Conservation (phyloP, 176 grass and related monocot species). For the Raddia guianensis region DNA sequence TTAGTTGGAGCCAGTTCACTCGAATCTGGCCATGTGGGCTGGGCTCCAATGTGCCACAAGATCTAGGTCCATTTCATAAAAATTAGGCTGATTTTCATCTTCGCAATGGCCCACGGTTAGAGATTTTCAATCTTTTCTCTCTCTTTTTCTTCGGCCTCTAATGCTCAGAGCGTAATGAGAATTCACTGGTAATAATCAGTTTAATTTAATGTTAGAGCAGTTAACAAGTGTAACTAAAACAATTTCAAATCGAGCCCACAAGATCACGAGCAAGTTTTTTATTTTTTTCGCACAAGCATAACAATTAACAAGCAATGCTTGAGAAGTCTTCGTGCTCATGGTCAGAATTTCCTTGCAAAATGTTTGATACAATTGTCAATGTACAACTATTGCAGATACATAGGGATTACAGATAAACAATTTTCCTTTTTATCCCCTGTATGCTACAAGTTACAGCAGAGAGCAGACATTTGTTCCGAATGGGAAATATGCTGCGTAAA, state of each 20-base stretch:
- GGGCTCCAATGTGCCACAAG: slow-evolving; percentile 21
- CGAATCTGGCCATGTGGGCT: slow-evolving; percentile 37
- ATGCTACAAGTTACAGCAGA: neutral
- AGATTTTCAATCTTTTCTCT: neutral
- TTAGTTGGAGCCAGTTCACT: slow-evolving; percentile 57
- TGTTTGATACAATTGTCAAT: slow-evolving; percentile 9
- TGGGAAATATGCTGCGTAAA: neutral
- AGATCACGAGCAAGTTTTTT: no score
- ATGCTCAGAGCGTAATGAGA: no score
- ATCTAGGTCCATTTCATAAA: slow-evolving; percentile 11
- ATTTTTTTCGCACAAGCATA: neutral
- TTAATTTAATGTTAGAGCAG: no score
- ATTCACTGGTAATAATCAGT: no score
- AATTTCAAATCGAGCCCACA: no score
- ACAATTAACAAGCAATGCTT: neutral
- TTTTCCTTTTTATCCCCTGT: neutral
- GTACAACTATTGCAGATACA: slow-evolving; percentile 38
- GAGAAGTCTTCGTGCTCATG: neutral
- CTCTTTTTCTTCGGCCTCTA: neutral
- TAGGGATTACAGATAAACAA: slow-evolving; percentile 41
- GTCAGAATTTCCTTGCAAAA: neutral
- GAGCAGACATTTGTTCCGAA: neutral
- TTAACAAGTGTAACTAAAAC: no score
- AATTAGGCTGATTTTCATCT: neutral
- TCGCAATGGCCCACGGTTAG: neutral